phyloP scores from a whole-genome alignment of 169 alveolate genomes.

The Eimeria praecox region DNA sequence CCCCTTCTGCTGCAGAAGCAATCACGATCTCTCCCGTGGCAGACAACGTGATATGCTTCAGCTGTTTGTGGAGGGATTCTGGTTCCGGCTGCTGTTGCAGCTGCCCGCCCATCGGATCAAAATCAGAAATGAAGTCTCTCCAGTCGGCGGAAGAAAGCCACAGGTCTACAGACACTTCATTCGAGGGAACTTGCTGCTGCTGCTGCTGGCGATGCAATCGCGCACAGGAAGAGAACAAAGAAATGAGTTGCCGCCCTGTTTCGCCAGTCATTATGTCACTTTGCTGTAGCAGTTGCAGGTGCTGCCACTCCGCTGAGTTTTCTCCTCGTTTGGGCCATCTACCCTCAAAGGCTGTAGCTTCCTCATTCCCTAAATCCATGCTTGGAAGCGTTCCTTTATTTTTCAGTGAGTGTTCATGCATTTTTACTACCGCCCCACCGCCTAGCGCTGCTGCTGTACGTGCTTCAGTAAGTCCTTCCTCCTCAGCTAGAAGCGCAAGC shows the following conservation, averaged over 20 bases:
- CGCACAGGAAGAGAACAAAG: slow-evolving; percentile 36
- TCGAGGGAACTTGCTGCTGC: slow-evolving; percentile 15
- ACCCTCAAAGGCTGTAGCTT: neutral
- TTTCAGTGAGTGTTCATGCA: neutral
- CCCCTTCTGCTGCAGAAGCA: neutral
- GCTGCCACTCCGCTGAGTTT: neutral
- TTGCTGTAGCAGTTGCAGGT: neutral
- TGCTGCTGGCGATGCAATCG: slow-evolving; percentile 51
- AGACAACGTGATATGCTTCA: slow-evolving; percentile 48
- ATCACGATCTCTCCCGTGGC: slow-evolving; percentile 53
- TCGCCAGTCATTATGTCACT: slow-evolving; percentile 25
- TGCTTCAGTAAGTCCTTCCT: neutral
- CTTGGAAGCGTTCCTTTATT: neutral
- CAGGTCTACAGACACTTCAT: slow-evolving; percentile 25
- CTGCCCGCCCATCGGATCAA: slow-evolving; percentile 60
- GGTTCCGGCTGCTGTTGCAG: slow-evolving; percentile 19
- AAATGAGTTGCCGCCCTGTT: slow-evolving; percentile 40
- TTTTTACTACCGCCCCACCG: neutral
- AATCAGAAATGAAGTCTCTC: slow-evolving; percentile 45
- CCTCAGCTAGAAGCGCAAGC: slow-evolving; percentile 20
- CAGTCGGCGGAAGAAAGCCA: slow-evolving; percentile 45
- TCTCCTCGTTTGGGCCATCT: too few relatives aligned
- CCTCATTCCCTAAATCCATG: neutral
- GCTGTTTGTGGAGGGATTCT: neutral
- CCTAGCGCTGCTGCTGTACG: neutral